These are phyloP conservation scores for Marchantia paleacea DNA, from an alignment of 225 moss, liverwort and hornwort genomes.

Conservation along the genomic window DNA sequence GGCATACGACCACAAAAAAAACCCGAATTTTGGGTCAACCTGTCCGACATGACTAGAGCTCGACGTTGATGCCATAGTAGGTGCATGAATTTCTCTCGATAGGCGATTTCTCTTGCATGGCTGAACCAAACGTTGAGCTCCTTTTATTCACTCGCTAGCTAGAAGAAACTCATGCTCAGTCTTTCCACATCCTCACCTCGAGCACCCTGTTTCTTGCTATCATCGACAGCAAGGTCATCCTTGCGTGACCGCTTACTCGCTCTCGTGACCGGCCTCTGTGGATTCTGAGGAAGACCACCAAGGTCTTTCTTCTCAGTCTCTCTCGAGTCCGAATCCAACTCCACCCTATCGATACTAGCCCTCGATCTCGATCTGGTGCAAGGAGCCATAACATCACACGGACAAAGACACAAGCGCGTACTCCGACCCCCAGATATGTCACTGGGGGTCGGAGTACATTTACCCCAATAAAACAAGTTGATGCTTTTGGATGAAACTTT, in stretches of 20 bases:
- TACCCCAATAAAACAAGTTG: background rate
- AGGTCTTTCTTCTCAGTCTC: conserved; percentile 18
- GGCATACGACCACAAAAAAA: no score
- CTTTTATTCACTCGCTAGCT: background rate
- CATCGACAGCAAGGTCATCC: conserved; percentile 30
- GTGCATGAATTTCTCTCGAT: background rate
- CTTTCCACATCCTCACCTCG: conserved; percentile 15
- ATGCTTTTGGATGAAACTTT: background rate
- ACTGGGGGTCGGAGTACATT: no score
- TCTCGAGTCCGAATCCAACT: background rate
- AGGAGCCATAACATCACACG: conserved; percentile 23
- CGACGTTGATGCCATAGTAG: background rate
- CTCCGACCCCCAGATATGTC: background rate
- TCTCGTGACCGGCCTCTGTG: background rate
- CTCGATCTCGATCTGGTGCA: conserved; percentile 30
- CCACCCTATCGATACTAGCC: conserved; percentile 1
- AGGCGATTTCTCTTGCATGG: background rate
- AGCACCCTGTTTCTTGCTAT: conserved; percentile 10
- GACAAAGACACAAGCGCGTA: conserved; percentile 9
- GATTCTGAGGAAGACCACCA: conserved; percentile 9
- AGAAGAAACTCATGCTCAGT: background rate
- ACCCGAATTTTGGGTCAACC: no score
- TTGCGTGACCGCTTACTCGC: conserved; percentile 35
- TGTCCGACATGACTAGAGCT: background rate
- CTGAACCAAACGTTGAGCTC: background rate